Base-by-base conservation (phyloP, 78 protist genomes). In the Blattamonas nauphoetae region DNA sequence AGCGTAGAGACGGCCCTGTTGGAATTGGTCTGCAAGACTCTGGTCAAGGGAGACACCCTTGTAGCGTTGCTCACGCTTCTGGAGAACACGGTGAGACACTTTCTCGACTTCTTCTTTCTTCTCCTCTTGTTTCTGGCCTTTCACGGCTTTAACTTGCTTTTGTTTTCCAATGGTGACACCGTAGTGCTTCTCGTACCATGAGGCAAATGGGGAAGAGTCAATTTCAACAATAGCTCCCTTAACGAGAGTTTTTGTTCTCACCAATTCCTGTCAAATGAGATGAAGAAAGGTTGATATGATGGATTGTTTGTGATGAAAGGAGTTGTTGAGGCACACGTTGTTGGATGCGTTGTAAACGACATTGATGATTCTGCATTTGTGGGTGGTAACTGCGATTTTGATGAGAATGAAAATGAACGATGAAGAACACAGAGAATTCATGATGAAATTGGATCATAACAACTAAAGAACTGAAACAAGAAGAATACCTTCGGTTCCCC, bases 221-320 rank as follows among this genome's bases (percentile, higher is more conserved):
- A 97, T 41, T 85, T 88, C 92, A 44, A 96, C 93, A 88, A 98
- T 95, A 45, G 97, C 86, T 87, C 85, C 84, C 98, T 96, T 98
- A 79, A 96, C 98, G 34, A 98, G 93, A n/a, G 99, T 96, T 92
- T 98, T 98, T 90, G 99, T 98, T 86, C 99, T 96, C 83, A 97
- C 97, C 85, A 96, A 90, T 94, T 97, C 99, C n/a, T n/a, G n/a
- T n/a, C n/a, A n/a, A n/a, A n/a, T n/a, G n/a, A n/a, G n/a, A n/a
- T n/a, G n/a, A n/a, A n/a, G n/a, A n/a, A n/a, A n/a, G n/a, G n/a
- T n/a, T n/a, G n/a, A n/a, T n/a, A n/a, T n/a, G n/a, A n/a, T n/a
- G n/a, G n/a, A n/a, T n/a, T n/a, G n/a, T n/a, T n/a, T n/a, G n/a
- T n/a, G n/a, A n/a, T n/a, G n/a, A n/a, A n/a, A n/a, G n/a, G n/a